Conservation (phyloP, 495 filamentous ascomycete species). For the Hypomontagnella monticulosa region DNA sequence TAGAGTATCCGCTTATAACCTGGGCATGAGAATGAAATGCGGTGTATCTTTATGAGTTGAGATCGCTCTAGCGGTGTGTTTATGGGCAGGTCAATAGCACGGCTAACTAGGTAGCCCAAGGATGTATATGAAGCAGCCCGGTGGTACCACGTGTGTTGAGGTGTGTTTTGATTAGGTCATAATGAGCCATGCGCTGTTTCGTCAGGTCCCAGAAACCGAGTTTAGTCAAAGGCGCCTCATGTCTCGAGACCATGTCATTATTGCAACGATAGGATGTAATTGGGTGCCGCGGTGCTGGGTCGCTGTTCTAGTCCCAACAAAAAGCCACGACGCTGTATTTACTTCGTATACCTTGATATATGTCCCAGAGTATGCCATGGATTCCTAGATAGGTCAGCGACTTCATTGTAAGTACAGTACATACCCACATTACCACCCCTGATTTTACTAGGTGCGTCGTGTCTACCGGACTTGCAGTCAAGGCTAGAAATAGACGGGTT, state of each 20-base stretch:
- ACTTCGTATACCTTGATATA: not conserved
- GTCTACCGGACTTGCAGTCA: not conserved
- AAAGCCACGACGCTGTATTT: not conserved
- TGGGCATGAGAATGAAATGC: slow-evolving; percentile 4
- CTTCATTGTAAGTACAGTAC: slow-evolving; percentile 21
- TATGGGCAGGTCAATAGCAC: too few relatives aligned
- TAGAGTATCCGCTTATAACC: slow-evolving; percentile 4
- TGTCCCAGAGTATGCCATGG: not conserved
- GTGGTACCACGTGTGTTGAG: slow-evolving; percentile 22
- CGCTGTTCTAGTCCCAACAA: slow-evolving; percentile 10
- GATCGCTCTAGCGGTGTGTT: too few relatives aligned
- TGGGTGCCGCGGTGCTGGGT: slow-evolving; percentile 34
- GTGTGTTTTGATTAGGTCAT: slow-evolving; percentile 11
- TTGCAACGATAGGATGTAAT: slow-evolving; percentile 3
- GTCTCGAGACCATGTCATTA: slow-evolving; percentile 15
- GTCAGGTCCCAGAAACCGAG: slow-evolving; percentile 22
- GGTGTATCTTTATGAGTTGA: not conserved
- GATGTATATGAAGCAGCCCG: not conserved
- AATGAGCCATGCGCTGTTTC: slow-evolving; percentile 11
- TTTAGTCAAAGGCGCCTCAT: not conserved
- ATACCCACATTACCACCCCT: slow-evolving; percentile 8
- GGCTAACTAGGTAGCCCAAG: not conserved
- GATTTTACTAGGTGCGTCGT: not conserved
- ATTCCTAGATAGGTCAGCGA: not conserved
- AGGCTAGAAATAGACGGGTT: slow-evolving; percentile 3